Evolutionary conservation across 2,329 filamentous ascomycete species (phyloP), one percentile per base, ranked within the genome.

Genomic region (Epicoccum nigrum): DNA sequence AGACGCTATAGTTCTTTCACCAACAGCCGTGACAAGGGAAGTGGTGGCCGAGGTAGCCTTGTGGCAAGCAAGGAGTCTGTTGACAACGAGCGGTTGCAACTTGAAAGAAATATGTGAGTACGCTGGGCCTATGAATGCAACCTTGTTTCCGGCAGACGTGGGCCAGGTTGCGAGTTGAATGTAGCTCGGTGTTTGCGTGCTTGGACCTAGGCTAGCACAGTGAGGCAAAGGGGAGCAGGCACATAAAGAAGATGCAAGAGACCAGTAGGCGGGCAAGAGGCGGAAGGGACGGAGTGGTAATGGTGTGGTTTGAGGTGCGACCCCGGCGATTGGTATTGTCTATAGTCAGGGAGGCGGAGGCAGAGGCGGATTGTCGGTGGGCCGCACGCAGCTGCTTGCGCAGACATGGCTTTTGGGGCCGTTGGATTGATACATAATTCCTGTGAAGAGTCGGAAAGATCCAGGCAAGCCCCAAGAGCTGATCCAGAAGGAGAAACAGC

Each of bases 371-470:
- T 56, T 55, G 64, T 63, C 59, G 59, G 56, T 59, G 64, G 62
- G 54, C 59, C 60, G 63, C 64, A 52, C 56, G 51, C 41, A 50
- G 59, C 60, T 59, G 64, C 55, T 63, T 65, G 63, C 56, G 65
- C 64, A 64, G 60, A 56, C 65, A 67, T 68, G 66, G 69, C 65
- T 70, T 46, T 45, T 69, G 65, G 68, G 67, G 66, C 67, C 62
- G 66, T 68, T 71, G 69, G 65, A 67, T 63, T 69, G 67, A 72
- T 70, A 69, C 68, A 72, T 70, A 67, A 72, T 73, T 72, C 67
- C 59, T 64, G 64, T 68, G 63, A 67, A 67, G 60, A 45, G 62
- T 60, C 69, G 70, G 68, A 68, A 71, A 64, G 67, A 70, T 69
- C 70, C 69, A 72, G 69, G 62, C 67, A 69, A 64, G 64, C 66